Conservation (phyloP, 768 basidiomycete genomes). For the Trametes cinnabarina region DNA sequence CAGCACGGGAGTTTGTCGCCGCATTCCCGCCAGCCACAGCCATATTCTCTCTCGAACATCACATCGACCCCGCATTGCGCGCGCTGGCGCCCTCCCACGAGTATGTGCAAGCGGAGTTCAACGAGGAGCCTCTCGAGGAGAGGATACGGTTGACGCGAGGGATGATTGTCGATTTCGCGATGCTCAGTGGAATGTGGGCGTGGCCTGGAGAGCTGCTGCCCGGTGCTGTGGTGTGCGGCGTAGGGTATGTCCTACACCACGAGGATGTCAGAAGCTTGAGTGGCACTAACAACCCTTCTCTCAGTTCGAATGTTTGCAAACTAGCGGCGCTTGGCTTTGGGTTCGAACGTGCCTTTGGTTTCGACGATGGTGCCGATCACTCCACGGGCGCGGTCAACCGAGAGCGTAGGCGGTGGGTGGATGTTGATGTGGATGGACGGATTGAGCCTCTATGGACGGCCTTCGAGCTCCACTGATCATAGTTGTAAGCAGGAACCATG, state of each 20-base stretch:
- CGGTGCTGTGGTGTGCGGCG: slow-evolving; percentile 53
- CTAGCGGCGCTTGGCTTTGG: slow-evolving; percentile 36
- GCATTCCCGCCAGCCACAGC: slow-evolving; percentile 35
- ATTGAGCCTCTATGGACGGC: slow-evolving; percentile 57
- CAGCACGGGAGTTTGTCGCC: slow-evolving; percentile 41
- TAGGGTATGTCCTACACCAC: slow-evolving; percentile 22
- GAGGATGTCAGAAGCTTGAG: not conserved
- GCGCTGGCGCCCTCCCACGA: slow-evolving; percentile 48
- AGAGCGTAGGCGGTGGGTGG: slow-evolving; percentile 53
- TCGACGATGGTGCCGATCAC: slow-evolving; percentile 35
- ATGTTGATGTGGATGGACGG: slow-evolving; percentile 59
- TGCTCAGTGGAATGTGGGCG: slow-evolving; percentile 63
- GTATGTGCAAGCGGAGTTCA: slow-evolving; percentile 56
- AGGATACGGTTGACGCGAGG: slow-evolving; percentile 56
- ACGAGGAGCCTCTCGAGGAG: slow-evolving; percentile 36
- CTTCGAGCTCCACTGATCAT: slow-evolving; percentile 46
- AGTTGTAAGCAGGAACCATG: not conserved
- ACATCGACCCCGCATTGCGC: slow-evolving; percentile 41
- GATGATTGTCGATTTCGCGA: slow-evolving; percentile 66
- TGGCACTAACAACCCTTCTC: not conserved
- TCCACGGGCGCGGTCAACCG: slow-evolving; percentile 46
- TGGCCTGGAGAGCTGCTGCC: slow-evolving; percentile 44
- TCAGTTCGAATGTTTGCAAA: slow-evolving; percentile 2
- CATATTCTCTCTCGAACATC: slow-evolving; percentile 47
- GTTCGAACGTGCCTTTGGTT: slow-evolving; percentile 63